phyloP scores from a whole-genome alignment of 208 protist genomes.

The Trypanosoma caninum region DNA sequence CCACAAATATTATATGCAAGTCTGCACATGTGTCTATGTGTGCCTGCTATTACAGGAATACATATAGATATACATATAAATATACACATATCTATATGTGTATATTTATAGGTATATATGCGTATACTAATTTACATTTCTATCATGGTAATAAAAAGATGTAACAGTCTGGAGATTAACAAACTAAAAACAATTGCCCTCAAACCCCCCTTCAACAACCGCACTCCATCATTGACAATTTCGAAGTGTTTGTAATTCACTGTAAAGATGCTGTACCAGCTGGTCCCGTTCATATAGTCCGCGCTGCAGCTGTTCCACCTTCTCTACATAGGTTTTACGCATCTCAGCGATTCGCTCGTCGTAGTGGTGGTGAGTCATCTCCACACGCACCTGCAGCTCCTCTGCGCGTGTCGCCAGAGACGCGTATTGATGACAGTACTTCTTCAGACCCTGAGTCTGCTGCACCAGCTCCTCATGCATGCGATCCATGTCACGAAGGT shows the following conservation, averaged over 20 bases:
- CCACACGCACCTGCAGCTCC: slow-evolving; percentile 49
- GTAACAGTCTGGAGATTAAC: neutral
- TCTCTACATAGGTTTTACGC: slow-evolving; percentile 30
- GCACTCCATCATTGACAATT: neutral
- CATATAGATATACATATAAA: neutral
- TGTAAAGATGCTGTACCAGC: slow-evolving; percentile 53
- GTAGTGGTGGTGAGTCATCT: slow-evolving; percentile 42
- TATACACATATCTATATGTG: neutral
- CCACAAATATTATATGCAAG: neutral
- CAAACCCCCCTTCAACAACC: neutral
- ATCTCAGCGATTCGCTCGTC: slow-evolving; percentile 43
- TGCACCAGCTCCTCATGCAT: slow-evolving; percentile 59
- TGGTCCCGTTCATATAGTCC: slow-evolving; percentile 69
- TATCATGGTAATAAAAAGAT: neutral
- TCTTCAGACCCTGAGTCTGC: slow-evolving; percentile 48
- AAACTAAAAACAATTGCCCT: neutral
- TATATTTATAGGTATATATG: slow-evolving; percentile 9
- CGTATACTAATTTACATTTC: neutral
- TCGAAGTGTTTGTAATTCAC: slow-evolving; percentile 11
- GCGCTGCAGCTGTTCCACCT: slow-evolving; percentile 45
- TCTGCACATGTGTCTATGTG: slow-evolving; percentile 2
- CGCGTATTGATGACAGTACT: slow-evolving; percentile 53
- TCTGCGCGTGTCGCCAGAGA: slow-evolving; percentile 34
- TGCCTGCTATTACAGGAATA: slow-evolving; percentile 14
- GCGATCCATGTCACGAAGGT: slow-evolving; percentile 45